Evolutionary conservation across 2,329 filamentous ascomycete genomes (phyloP).

Genomic region (Phaeosphaeriaceae sp.): DNA sequence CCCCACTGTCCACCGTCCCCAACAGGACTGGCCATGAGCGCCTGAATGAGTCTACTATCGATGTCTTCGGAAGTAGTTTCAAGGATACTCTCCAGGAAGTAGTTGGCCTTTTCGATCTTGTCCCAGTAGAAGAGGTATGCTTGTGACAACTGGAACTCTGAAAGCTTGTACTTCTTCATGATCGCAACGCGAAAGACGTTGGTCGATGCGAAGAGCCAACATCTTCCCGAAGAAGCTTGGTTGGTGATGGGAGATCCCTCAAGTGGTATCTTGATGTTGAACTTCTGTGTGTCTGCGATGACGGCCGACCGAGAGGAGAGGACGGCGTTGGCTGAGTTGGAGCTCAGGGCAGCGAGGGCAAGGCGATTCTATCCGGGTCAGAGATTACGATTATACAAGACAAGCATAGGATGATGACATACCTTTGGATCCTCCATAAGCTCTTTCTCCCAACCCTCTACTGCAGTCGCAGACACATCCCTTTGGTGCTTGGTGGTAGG

Average conservation of each 20-base stretch:
- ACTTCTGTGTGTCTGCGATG: slow-evolving; percentile 77
- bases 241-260: slow-evolving; percentile 87
- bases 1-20: slow-evolving; percentile 84
- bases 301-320: slow-evolving; percentile 69
- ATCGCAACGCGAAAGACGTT: slow-evolving; percentile 90
- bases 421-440: slow-evolving; percentile 72
- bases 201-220: slow-evolving; percentile 92
- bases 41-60: slow-evolving; percentile 75
- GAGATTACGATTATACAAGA: neutral
- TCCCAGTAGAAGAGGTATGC: slow-evolving; percentile 92
- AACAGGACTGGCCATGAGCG: slow-evolving; percentile 71
- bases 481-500: slow-evolving; percentile 33
- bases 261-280: slow-evolving; percentile 81
- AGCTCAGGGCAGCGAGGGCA: slow-evolving; percentile 75
- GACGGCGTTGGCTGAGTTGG: slow-evolving; percentile 69
- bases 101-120: slow-evolving; percentile 91
- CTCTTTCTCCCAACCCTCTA: slow-evolving; percentile 66
- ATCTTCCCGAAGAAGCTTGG: slow-evolving; percentile 80
- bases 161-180: slow-evolving; percentile 81
- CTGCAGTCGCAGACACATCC: slow-evolving; percentile 59
- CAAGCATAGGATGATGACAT: slow-evolving; percentile 7
- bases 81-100: slow-evolving; percentile 83
- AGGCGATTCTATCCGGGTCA: slow-evolving; percentile 66
- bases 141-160: slow-evolving; percentile 84
- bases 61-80: slow-evolving; percentile 75